phyloP scores from a whole-genome alignment of 495 filamentous ascomycete genomes.

The Penicilliopsis zonata region DNA sequence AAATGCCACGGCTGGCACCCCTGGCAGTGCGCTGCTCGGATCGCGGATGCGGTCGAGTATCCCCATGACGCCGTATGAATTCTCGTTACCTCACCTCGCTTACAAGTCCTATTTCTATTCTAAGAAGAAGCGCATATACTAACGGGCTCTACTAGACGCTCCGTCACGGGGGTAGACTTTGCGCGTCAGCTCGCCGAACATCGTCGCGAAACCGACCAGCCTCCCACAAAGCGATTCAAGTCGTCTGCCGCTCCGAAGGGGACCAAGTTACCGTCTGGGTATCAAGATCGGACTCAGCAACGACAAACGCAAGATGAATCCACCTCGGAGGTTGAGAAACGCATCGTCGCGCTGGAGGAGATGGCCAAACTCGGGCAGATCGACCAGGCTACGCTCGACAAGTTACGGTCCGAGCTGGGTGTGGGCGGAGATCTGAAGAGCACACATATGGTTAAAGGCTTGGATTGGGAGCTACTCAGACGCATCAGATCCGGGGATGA shows the following conservation, averaged over 20 bases:
- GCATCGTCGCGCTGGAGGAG: constrained; percentile 72
- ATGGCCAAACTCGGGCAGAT: constrained; percentile 74
- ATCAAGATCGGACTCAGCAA: constrained; percentile 67
- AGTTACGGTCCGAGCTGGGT: constrained; percentile 54
- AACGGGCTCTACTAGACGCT: constrained; percentile 45
- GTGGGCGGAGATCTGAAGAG: constrained; percentile 69
- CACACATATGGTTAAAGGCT: constrained; percentile 81
- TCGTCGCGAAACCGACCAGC: constrained; percentile 37
- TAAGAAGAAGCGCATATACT: background rate
- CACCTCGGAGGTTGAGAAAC: constrained; percentile 37
- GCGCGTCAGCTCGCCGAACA: constrained; percentile 76
- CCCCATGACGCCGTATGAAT: constrained; percentile 71
- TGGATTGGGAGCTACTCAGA: constrained; percentile 74
- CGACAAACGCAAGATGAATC: constrained; percentile 19
- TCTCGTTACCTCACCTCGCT: background rate
- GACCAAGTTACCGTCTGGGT: constrained; percentile 63
- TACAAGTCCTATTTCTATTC: background rate
- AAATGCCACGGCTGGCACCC: constrained; percentile 7
- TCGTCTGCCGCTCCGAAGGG: constrained; percentile 76
- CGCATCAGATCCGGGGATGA: constrained; percentile 64
- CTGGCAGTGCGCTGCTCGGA: constrained; percentile 21
- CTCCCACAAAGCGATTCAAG: constrained; percentile 54
- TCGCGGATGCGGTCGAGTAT: constrained; percentile 60
- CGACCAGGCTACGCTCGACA: constrained; percentile 60
- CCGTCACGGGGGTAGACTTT: constrained; percentile 60